phyloP scores from a whole-genome alignment of 768 basidiomycete genomes.

The Collybia mongolica region DNA sequence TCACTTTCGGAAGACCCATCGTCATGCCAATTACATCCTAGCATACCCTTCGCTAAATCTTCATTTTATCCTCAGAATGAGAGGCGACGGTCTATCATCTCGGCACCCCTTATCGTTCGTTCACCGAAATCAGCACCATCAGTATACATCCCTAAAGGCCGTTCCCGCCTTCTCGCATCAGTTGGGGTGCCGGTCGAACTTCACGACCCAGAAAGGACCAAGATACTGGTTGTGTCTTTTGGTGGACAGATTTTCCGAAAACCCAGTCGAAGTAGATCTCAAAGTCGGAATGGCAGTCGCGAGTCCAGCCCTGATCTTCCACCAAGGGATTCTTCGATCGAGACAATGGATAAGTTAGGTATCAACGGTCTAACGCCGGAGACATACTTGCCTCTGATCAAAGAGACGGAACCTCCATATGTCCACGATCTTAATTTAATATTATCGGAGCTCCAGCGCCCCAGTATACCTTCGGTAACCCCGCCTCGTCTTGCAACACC shows the following conservation, averaged over 20 bases:
- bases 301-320: constrained; percentile 1
- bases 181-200: constrained; percentile 57
- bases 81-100: constrained; percentile 36
- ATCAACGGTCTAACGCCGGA: constrained; percentile 4
- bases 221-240: constrained; percentile 76
- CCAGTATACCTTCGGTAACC: constrained; percentile 6
- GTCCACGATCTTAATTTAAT: constrained; percentile 3
- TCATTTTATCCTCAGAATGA: constrained; percentile 14
- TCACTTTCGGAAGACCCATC: constrained; percentile 34
- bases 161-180: constrained; percentile 49
- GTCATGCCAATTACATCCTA: constrained; percentile 33
- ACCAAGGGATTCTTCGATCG: background rate
- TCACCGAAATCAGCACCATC: constrained; percentile 38
- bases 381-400: background rate
- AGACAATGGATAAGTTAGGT: constrained; percentile 2
- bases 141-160: constrained; percentile 53
- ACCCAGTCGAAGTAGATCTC: constrained; percentile 42
- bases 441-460: background rate
- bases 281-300: constrained; percentile 26
- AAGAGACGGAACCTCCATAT: constrained; percentile 3
- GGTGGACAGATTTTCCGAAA: constrained; percentile 73
- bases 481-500: constrained; percentile 44
- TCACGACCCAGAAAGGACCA: constrained; percentile 46
- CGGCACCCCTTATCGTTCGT: constrained; percentile 72
- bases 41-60: constrained; percentile 36